phyloP scores from a whole-genome alignment of 345 rosid genomes.

The Eucalyptus regnans region DNA sequence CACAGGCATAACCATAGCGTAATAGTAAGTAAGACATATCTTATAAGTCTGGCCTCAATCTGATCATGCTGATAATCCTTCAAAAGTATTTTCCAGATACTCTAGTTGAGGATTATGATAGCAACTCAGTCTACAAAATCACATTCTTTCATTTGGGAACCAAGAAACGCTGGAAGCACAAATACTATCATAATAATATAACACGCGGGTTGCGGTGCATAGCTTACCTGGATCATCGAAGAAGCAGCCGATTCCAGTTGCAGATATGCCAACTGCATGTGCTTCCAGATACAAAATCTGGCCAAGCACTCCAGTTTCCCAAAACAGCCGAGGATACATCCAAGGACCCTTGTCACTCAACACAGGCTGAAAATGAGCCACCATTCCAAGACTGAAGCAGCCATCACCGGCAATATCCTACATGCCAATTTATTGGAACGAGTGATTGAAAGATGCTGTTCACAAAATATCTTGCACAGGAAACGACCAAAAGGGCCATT shows the following conservation, averaged over 20 bases:
- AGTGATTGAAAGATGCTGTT: not conserved
- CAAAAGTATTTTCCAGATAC: not conserved
- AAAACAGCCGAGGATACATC: conserved; percentile 86
- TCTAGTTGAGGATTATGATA: not conserved
- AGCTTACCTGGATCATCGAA: conserved; percentile 77
- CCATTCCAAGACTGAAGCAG: conserved; percentile 90
- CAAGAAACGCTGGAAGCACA: not conserved
- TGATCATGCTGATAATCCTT: not conserved
- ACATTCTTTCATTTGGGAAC: not conserved
- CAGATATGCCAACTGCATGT: conserved; percentile 84
- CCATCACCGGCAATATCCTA: conserved; percentile 91
- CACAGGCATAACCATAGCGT: not conserved
- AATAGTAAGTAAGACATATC: not conserved
- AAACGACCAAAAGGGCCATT: not conserved
- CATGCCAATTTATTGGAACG: not conserved
- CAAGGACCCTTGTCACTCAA: conserved; percentile 46
- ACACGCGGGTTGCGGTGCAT: not conserved
- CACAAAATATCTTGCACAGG: not conserved
- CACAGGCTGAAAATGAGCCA: conserved; percentile 59
- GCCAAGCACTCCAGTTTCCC: conserved; percentile 93
- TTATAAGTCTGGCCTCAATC: not conserved
- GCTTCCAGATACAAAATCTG: conserved; percentile 87
- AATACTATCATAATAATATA: not conserved
- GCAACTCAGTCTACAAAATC: not conserved
- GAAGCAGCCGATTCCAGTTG: conserved; percentile 90